Percentiles rank a stretch among this genome's conserved stretches.
Conservation (phyloP, 2,329 filamentous ascomycete genomes). For the Verticillium nubilum region DNA sequence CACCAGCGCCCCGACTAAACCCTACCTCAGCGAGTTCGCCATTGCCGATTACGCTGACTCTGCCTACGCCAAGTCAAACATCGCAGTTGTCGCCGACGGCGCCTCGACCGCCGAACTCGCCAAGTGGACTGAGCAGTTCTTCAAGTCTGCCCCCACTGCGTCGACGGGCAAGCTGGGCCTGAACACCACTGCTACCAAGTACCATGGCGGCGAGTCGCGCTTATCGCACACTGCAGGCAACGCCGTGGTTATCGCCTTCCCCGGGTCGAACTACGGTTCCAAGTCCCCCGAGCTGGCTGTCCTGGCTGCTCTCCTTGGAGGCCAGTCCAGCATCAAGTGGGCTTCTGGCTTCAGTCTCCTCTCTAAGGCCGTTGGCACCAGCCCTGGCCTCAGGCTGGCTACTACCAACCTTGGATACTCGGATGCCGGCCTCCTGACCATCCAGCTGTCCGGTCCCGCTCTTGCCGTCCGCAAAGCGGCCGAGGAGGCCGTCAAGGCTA, state of each 20-base stretch:
- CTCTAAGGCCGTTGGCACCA: conserved; percentile 66
- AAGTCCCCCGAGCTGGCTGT: conserved; percentile 90
- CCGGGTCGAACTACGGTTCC: conserved; percentile 72
- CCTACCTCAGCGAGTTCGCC: conserved; percentile 73
- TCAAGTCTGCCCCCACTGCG: conserved; percentile 61
- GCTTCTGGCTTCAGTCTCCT: conserved; percentile 87
- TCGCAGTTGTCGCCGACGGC: conserved; percentile 87
- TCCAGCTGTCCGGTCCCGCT: conserved; percentile 74
- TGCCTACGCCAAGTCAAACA: conserved; percentile 84
- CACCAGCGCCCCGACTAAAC: conserved; percentile 63
- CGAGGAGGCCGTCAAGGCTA: conserved; percentile 68
- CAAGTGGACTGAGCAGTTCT: conserved; percentile 94
- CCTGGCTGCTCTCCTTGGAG: conserved; percentile 82
- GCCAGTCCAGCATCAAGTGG: conserved; percentile 92
- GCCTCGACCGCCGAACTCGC: conserved; percentile 68
- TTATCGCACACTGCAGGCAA: conserved; percentile 73
- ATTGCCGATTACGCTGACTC: conserved; percentile 70
- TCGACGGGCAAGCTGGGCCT: conserved; percentile 47
- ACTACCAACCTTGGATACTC: conserved; percentile 84
- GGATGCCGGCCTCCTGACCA: conserved; percentile 83
- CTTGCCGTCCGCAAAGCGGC: conserved; percentile 68
- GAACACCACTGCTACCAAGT: conserved; percentile 66
- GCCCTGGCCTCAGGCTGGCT: conserved; percentile 61
- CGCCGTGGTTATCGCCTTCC: conserved; percentile 85
- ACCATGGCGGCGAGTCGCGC: conserved; percentile 93